Base-by-base conservation (phyloP, 768 basidiomycete species). In the Lactifluus piperatus region DNA sequence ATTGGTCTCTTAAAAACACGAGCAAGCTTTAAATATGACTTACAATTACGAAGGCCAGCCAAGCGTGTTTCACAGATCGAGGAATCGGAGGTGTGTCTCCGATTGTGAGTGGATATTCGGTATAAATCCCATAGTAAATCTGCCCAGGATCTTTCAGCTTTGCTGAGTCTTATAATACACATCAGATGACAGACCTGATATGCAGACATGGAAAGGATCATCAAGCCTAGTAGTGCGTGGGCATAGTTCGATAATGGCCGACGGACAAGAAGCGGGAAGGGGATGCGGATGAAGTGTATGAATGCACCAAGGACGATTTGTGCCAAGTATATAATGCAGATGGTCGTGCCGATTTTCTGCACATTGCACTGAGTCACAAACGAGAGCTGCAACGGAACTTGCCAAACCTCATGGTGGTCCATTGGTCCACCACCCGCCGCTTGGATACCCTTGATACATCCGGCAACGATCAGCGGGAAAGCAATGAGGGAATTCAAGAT, bases 201-300 rank as follows among this genome's bases (percentile, higher is more conserved):
- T 48, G 18, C 64, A 61, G 22, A 69, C 22, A 69, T 55, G 5
- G 44, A 65, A 18, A 71, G 58, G 48, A 67, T 70, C n/a, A 60
- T 58, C n/a, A 70, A 45, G 4, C 69, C 69, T 20, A 68, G 48
- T 13, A 67, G 34, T 20, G 65, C 68, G 55, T 71, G 71, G 3
- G 62, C 8, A 41, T 67, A 65, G 54, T 69, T 70, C 53, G 70
- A 67, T n/a, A 69, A 20, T 13, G 65, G 69, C 46, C 65, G 55
- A 44, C 54, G 14, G 36, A 30, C 13, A 29, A 62, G 11, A 37
- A 55, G 56, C 10, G 36, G 29, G 30, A 60, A 48, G 2, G 62
- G 45, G 5, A 71, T 73, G 37, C 65, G 45, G 45, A 46, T 9
- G 8, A 37, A 37, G 26, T 69, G 71, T 27, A 69, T 66, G 56